Conservation (phyloP, 495 filamentous ascomycete species). For the Sabuloglossum arenarium region DNA sequence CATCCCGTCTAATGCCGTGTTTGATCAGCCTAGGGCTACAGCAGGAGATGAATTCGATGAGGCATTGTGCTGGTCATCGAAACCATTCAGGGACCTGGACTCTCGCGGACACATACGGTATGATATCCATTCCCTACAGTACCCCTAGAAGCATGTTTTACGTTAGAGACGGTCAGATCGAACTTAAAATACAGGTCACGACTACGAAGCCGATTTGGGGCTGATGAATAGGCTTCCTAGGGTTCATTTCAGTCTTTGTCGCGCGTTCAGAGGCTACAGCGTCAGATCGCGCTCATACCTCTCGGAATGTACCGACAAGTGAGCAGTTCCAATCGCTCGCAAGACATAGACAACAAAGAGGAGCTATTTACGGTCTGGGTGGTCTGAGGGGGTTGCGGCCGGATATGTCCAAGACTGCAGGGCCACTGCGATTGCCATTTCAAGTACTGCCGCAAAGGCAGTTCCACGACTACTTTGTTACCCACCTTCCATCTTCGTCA, state of each 20-base stretch:
- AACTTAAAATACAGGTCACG: neutral
- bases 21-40: neutral
- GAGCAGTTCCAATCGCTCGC: neutral
- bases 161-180: neutral
- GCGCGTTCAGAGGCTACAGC: neutral
- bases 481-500: constrained; percentile 81
- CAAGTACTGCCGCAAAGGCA: neutral
- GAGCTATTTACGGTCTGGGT: neutral
- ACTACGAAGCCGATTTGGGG: neutral
- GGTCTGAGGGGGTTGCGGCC: neutral
- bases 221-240: neutral
- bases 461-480: constrained; percentile 95
- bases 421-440: neutral
- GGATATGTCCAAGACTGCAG: neutral
- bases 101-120: constrained; percentile 2
- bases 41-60: neutral
- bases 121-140: neutral
- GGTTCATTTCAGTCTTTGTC: neutral
- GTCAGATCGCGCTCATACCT: neutral
- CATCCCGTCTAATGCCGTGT: neutral
- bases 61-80: neutral
- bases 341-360: neutral
- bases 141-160: neutral
- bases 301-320: neutral
- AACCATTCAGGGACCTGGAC: neutral